Evolutionary conservation across 2,329 filamentous ascomycete species (phyloP), one percentile per base, ranked within the genome.

Genomic region (Ophiocordyceps unilateralis): DNA sequence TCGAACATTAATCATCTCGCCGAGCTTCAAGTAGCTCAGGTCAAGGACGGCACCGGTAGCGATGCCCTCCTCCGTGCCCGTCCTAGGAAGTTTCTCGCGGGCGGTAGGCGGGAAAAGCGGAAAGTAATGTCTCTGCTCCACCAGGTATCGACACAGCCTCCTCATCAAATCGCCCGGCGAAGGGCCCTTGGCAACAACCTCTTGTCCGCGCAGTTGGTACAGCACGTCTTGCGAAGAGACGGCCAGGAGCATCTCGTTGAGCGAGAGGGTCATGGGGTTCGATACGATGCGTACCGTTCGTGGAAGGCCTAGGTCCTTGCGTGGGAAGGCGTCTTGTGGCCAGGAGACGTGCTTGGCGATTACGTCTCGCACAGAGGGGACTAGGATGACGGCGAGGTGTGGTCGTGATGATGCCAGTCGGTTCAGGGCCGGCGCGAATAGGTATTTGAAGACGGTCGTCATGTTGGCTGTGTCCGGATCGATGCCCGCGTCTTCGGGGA

Each of bases 61-160:
- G 32, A 74, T 53, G 1, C 72, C 74, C 45, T 72, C 69, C 17
- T 65, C 68, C 2, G 72, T 74, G 1, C 77, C 78, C 1, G 76
- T 76, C 56, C 73, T 81, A 24, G 80, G 77, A 44, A 85, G 63
- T 49, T 66, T 75, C 45, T 75, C 69, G 41, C 87, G 71, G 41
- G 82, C 77, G 12, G 78, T 72, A 0, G 89, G 79, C 6, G 91
- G 91, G 55, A 88, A 95, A 1, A 96, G 63, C 0, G 91, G 91
- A 53, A 86, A 86, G 60, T 88, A 96, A 55, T 91, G 87, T 7
- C 88, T 70, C 63, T 96, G 91, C 61, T 94, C 83, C 45, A 98
- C 75, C 17, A 98, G 60, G 50, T 91, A 81, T 19, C 78, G 72
- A 6, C 82, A 76, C 40, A 88, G 62, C n/a, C 89, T 67, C 15